phyloP scores from a whole-genome alignment of 1,284 basidiomycete species.

The Termitomyces sp. region DNA sequence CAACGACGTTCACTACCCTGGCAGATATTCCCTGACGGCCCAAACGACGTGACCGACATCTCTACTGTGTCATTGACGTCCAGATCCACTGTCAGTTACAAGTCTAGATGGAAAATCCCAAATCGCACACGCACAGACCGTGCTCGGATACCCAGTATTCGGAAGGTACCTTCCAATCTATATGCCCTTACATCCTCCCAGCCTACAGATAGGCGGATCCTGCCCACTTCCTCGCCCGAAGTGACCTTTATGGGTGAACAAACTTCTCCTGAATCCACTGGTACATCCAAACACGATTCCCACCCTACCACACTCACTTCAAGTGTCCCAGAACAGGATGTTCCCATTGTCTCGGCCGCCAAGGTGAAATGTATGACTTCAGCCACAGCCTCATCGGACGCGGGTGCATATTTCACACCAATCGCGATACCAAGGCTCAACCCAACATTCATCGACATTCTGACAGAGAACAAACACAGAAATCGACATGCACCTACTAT shows the following conservation, averaged over 20 bases:
- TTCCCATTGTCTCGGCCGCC: background rate
- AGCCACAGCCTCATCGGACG: too few species aligned
- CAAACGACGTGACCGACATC: background rate
- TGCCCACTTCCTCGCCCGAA: constrained; percentile 5
- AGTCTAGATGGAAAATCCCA: constrained; percentile 13
- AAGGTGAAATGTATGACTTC: background rate
- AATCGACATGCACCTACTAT: constrained; percentile 23
- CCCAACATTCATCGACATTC: constrained; percentile 13
- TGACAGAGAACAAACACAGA: constrained; percentile 17
- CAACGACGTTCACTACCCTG: background rate
- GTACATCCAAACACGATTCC: background rate
- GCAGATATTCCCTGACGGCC: background rate
- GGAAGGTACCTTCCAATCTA: constrained; percentile 14
- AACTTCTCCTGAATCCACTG: background rate
- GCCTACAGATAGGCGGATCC: background rate
- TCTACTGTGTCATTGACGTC: background rate
- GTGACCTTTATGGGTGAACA: background rate
- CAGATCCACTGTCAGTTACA: background rate
- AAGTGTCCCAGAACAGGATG: background rate
- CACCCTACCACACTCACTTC: background rate
- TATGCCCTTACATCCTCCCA: constrained; percentile 9
- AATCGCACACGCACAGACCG: constrained; percentile 5
- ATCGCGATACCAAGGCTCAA: background rate
- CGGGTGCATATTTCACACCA: background rate
- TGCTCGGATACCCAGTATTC: constrained; percentile 13